Base-by-base conservation (phyloP, 345 rosid genomes). In the Hibiscus syriacus region DNA sequence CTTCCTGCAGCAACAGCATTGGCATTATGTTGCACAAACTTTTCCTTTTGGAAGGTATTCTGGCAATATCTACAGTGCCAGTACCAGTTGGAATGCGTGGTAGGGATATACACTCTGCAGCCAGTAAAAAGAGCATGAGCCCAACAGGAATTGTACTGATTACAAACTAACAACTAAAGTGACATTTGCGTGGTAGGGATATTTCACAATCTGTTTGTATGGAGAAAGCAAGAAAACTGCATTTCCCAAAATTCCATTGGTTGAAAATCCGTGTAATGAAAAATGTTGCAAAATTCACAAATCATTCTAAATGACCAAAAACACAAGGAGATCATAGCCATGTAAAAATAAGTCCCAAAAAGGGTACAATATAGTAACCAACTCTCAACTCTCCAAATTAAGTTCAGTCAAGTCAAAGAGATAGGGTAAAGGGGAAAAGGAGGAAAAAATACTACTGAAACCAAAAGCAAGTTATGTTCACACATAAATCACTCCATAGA, bases 1-100 rank as follows among this genome's bases (percentile, higher is more conserved):
- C 94, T 87, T 55, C 97, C 96, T 73, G 96, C 98, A 20, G 97
- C 97, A 64, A 86, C 67, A 25, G 98, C 96, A 75, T 93, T 87
- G 54, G 68, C 83, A 77, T 85, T 90, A 54, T 55, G 77, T 73
- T 85, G 85, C 68, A 86, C 94, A 61, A 80, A 84, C 69, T 78
- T 90, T 75, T 89, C 97, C 65, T 75, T 86, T 68, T 83, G 76
- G 53, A 83, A 77, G 69, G 62, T 80, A 70, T 82, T 83, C 68
- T 71, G 71, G 77, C 98, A 93, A 76, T 74, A 78, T 79, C 76
- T 84, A 81, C 96, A 93, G 75, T 84, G 82, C 98, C 98, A 90
- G 78, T 80, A 59, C 92, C 97, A 25, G 32, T 74, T 0, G 97
- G 90, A 68, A 84, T 78, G 17, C 63, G 68, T 57, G 81, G 71